These are phyloP conservation scores for Arthrobotrys pseudoclavata DNA, from an alignment of 2,329 filamentous ascomycete species.

Conservation along the genomic window DNA sequence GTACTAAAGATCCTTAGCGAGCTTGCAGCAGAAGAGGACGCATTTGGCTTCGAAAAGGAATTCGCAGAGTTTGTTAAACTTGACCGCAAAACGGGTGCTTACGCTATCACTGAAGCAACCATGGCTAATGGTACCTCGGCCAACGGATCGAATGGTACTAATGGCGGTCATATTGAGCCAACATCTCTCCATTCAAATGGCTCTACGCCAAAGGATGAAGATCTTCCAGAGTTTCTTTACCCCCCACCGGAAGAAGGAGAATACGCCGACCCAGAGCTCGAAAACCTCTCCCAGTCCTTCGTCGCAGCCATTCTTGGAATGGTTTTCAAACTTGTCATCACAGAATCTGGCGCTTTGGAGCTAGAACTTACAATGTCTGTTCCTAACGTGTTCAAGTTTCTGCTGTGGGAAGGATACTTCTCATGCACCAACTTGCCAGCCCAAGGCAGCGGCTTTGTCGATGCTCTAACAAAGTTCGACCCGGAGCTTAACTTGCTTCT, in stretches of 20 bases:
- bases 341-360: conserved; percentile 47
- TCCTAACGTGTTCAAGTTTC: conserved; percentile 59
- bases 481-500: conserved; percentile 57
- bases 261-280: conserved; percentile 41
- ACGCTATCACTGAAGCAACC: conserved; percentile 37
- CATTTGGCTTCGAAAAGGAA: conserved; percentile 57
- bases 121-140: conserved; percentile 28
- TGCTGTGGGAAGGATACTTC: conserved; percentile 58
- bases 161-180: conserved; percentile 36
- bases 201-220: conserved; percentile 48
- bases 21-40: conserved; percentile 47
- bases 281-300: conserved; percentile 50
- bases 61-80: conserved; percentile 57
- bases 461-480: conserved; percentile 52
- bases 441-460: conserved; percentile 48
- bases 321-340: conserved; percentile 54
- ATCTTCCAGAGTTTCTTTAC: conserved; percentile 58
- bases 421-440: conserved; percentile 56
- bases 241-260: conserved; percentile 52
- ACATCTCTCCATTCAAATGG: conserved; percentile 44
- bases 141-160: conserved; percentile 36
- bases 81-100: conserved; percentile 47
- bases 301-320: conserved; percentile 52
- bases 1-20: conserved; percentile 42
- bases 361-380: conserved; percentile 54